Evolutionary conservation across 768 basidiomycete genomes (phyloP).

Genomic region (Termitomyces sp.): DNA sequence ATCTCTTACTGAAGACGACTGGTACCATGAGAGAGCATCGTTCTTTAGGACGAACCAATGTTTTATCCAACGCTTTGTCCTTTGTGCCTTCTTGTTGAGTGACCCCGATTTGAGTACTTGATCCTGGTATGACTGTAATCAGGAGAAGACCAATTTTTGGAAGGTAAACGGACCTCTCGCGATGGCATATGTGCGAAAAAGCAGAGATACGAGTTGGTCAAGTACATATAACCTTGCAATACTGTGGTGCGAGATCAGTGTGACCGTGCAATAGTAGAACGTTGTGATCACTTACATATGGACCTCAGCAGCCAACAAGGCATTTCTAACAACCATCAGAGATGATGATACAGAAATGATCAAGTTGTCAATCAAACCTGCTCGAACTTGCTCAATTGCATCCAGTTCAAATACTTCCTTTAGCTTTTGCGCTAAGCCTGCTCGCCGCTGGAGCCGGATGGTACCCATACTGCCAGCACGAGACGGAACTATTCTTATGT

Average conservation of each 20-base stretch:
- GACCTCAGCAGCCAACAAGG: conserved; percentile 92
- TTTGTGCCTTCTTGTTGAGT: conserved; percentile 80
- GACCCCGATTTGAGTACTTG: conserved; percentile 91
- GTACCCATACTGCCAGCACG: conserved; percentile 69
- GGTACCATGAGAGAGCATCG: conserved; percentile 95
- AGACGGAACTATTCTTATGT: conserved; percentile 22
- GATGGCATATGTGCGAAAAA: conserved; percentile 96
- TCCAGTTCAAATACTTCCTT: conserved; percentile 83
- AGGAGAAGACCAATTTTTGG: neutral
- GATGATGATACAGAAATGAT: neutral
- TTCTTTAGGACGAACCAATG: conserved; percentile 98
- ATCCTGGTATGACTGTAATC: conserved; percentile 49
- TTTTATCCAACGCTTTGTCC: conserved; percentile 89
- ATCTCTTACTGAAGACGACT: conserved; percentile 76
- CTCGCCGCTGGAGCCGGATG: conserved; percentile 62
- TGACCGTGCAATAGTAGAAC: neutral
- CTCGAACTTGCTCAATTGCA: conserved; percentile 79
- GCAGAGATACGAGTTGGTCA: conserved; percentile 90
- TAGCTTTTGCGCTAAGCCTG: conserved; percentile 81
- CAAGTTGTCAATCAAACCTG: conserved; percentile 48
- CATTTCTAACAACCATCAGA: conserved; percentile 55
- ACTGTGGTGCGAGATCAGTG: conserved; percentile 40
- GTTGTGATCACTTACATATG: conserved; percentile 59
- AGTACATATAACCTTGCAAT: conserved; percentile 95
- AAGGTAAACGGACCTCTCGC: conserved; percentile 58